phyloP scores from a whole-genome alignment of 1,284 basidiomycete genomes.

The Chondrostereum purpureum region DNA sequence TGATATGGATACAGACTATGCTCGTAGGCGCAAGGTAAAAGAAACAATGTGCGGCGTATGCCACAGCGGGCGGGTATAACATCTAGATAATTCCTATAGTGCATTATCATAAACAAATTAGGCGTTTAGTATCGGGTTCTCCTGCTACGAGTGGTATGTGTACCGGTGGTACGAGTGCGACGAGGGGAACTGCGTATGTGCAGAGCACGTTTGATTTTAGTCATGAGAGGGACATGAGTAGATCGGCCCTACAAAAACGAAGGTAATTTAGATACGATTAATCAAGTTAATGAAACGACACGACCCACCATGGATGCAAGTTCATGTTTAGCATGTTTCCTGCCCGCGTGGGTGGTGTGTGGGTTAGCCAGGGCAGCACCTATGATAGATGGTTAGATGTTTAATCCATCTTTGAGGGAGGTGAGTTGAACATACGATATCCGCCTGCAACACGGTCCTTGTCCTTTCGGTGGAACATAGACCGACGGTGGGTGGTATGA shows the following conservation, averaged over 20 bases:
- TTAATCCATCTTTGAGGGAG: neutral
- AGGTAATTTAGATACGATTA: neutral
- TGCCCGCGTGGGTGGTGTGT: constrained; percentile 35
- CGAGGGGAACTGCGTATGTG: constrained; percentile 42
- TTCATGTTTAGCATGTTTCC: constrained; percentile 40
- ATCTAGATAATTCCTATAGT: no score
- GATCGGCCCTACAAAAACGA: constrained; percentile 26
- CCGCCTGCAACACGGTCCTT: constrained; percentile 40
- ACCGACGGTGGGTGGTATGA: constrained; percentile 17
- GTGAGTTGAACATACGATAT: constrained; percentile 31
- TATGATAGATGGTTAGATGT: constrained; percentile 15
- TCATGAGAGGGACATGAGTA: constrained; percentile 43
- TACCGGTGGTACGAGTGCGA: constrained; percentile 9
- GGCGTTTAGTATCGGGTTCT: no score
- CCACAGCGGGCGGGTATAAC: no score
- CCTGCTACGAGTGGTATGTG: neutral
- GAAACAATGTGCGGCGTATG: no score
- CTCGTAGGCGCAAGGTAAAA: no score
- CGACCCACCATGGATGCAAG: constrained; percentile 37
- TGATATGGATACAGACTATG: no score
- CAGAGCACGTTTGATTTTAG: constrained; percentile 42
- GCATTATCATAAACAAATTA: no score
- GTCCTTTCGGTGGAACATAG: constrained; percentile 31
- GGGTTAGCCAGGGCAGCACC: constrained; percentile 45
- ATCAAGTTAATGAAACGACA: neutral